Evolutionary conservation across 345 rosid genomes (phyloP).

Genomic region (Syzygium aqueum): DNA sequence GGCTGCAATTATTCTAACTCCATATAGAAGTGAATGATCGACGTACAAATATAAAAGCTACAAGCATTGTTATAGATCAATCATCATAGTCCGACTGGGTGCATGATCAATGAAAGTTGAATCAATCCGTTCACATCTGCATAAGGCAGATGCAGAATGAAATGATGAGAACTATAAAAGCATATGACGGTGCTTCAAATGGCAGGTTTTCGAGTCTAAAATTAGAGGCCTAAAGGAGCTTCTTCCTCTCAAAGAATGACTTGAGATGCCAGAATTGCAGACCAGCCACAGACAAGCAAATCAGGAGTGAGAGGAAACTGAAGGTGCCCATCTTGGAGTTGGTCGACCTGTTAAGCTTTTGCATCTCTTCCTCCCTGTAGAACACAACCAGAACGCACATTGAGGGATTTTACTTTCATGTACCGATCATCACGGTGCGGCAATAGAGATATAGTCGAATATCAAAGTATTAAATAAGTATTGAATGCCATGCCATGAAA

Average conservation of each 20-base stretch:
- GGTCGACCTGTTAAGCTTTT: conserved; percentile 52
- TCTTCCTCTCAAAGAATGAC: conserved; percentile 81
- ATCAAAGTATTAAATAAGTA: not conserved
- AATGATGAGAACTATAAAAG: not conserved
- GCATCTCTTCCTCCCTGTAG: conserved; percentile 83
- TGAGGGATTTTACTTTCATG: not conserved
- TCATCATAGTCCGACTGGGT: not conserved
- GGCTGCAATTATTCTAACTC: no score
- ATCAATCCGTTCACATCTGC: not conserved
- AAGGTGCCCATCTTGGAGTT: conserved; percentile 56
- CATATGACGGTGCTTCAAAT: not conserved
- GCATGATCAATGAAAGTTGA: not conserved
- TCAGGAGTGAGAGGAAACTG: conserved; percentile 45
- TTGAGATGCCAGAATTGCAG: conserved; percentile 83
- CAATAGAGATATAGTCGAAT: not conserved
- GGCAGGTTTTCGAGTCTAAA: not conserved
- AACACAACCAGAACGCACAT: not conserved
- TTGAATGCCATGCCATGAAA: not conserved
- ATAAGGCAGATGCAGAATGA: not conserved
- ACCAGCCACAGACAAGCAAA: conserved; percentile 69
- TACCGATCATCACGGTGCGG: not conserved
- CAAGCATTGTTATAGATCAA: not conserved
- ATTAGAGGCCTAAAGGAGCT: conserved; percentile 37
- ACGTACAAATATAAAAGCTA: not conserved
- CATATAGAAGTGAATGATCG: no score